phyloP scores from a whole-genome alignment of 306 rosid species.

The Lathyrus aphaca region DNA sequence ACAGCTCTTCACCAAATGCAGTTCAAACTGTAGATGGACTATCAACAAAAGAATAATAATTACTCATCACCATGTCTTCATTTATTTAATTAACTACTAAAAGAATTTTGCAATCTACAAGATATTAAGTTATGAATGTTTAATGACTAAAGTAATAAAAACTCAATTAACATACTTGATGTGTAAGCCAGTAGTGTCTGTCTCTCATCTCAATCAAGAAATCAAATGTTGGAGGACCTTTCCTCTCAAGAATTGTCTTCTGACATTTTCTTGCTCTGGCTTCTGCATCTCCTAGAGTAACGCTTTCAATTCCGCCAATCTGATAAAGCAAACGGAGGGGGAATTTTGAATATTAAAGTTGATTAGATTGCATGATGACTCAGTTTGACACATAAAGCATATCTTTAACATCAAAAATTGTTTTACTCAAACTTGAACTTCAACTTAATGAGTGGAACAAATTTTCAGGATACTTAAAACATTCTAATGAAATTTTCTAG shows the following conservation, averaged over 20 bases:
- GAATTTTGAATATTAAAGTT: conserved; percentile 32
- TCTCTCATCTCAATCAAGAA: conserved; percentile 81
- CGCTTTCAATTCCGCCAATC: conserved; percentile 67
- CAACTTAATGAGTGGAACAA: conserved; percentile 9
- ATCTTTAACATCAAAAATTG: conserved; percentile 15
- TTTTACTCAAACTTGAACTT: conserved; percentile 9
- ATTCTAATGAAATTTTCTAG: conserved; percentile 14
- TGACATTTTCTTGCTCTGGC: conserved; percentile 65
- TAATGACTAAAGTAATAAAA: conserved; percentile 18
- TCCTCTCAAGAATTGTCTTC: conserved; percentile 74
- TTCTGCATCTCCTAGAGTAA: conserved; percentile 68
- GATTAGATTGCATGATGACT: conserved; percentile 10
- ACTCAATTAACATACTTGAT: conserved; percentile 54
- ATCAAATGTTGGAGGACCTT: conserved; percentile 71
- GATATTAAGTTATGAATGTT: conserved; percentile 8
- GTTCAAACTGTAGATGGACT: conserved; percentile 14
- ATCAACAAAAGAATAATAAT: conserved; percentile 6
- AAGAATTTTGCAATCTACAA: conserved; percentile 2
- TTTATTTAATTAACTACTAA: conserved; percentile 10
- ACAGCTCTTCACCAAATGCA: background rate
- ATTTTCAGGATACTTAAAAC: conserved; percentile 15
- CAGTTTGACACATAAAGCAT: conserved; percentile 22
- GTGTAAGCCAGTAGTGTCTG: conserved; percentile 71
- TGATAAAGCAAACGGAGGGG: conserved; percentile 38
- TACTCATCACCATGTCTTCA: conserved; percentile 6